Evolutionary conservation across 768 basidiomycete genomes (phyloP), one percentile per base, ranked within the genome.

Genomic region (Naganishia vishniacii): DNA sequence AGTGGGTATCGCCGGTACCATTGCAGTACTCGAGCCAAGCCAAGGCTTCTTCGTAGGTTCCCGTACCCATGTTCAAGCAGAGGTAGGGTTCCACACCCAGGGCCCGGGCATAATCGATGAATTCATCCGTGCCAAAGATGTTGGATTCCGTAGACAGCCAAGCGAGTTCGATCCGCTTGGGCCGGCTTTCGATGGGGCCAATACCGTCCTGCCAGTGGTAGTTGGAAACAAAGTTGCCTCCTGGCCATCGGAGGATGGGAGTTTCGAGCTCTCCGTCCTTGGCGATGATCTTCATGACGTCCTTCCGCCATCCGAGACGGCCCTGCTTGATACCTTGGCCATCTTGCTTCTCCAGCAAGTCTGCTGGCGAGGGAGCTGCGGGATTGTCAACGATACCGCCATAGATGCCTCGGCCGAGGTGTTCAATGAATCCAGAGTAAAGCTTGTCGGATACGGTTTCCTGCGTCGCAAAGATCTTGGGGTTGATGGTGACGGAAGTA

Each of bases 21-120:
- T 85, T 85, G 71, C 84, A 85, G 72, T 85, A 86, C 65, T 86
- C 85, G 16, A 85, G 62, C 84, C 75, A 84, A 7, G 79, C 81
- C 25, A 86, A 73, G 0, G 84, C 84, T 44, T 85, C 84, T 62
- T 84, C 83, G 8, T 83, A 77, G 0, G 83, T 84, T 4, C 85
- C 84, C 0, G 84, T 84, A 4, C 84, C 85, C 84, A 85, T 20
- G 74, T 78, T 23, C 81, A 79, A 67, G 82, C 84, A 80, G 82
- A 86, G 59, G 49, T 63, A 63, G 0, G 84, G 85, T 71, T 85
- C 84, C 12, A 81, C 80, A 6, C 80, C 81, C 1, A 82, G 75
- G 15, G 74, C 78, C 12, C 80, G 78, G 66, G 82, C 84, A 80
- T 83, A 86, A 59, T 80, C 75, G 47, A 85, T 82, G 70, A 85